phyloP scores from a whole-genome alignment of 2,329 filamentous ascomycete species.

The Dactylellina leptospora region DNA sequence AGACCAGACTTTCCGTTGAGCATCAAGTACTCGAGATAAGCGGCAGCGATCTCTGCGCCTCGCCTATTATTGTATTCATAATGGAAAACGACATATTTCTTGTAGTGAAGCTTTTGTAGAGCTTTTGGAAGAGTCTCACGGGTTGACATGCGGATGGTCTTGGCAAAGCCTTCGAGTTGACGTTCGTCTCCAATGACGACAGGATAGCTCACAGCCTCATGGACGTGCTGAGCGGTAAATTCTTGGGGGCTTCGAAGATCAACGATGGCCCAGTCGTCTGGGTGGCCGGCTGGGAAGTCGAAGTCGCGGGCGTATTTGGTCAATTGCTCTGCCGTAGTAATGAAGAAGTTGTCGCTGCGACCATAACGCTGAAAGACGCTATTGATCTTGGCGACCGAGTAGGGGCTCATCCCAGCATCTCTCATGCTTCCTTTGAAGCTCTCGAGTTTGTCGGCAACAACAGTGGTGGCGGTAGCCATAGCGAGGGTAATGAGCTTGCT shows the following conservation, averaged over 20 bases:
- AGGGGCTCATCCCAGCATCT: neutral
- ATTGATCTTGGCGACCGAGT: neutral
- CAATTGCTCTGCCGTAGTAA: constrained; percentile 1
- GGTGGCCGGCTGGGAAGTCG: neutral
- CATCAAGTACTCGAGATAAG: constrained; percentile 9
- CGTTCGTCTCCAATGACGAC: neutral
- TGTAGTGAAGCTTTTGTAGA: constrained; percentile 3
- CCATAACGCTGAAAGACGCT: neutral
- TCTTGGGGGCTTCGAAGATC: constrained; percentile 2
- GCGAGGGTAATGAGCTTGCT: neutral
- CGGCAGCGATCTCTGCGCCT: constrained; percentile 3
- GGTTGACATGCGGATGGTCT: neutral
- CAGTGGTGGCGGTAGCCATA: neutral
- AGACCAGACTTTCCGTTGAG: constrained; percentile 15
- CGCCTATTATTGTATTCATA: constrained; percentile 3
- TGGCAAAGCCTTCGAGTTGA: neutral
- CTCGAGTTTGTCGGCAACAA: constrained; percentile 8
- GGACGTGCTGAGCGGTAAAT: neutral
- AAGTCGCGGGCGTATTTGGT: constrained; percentile 11
- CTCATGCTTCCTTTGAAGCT: neutral
- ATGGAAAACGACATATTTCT: constrained; percentile 9
- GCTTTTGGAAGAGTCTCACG: neutral
- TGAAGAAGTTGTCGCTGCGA: constrained; percentile 3
- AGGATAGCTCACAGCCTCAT: neutral
- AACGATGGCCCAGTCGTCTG: constrained; percentile 3